Evolutionary conservation across 306 rosid genomes (phyloP).

Genomic region (Spatholobus suberectus): DNA sequence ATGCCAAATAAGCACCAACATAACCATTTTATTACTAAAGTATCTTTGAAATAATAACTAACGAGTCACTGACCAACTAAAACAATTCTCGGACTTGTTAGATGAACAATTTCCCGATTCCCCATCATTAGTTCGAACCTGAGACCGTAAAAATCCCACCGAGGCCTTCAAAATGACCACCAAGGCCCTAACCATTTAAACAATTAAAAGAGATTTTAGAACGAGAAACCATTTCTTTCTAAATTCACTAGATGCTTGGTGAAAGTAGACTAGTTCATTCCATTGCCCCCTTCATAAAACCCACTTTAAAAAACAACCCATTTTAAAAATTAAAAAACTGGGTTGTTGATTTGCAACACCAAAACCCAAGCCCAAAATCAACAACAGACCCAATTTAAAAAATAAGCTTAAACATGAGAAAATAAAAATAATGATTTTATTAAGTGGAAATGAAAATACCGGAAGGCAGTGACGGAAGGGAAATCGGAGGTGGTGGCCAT

Average conservation of each 20-base stretch:
- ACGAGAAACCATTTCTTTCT: neutral
- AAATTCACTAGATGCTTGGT: neutral
- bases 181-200: neutral
- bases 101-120: neutral
- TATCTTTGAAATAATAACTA: neutral
- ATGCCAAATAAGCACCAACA: neutral
- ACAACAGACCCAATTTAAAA: no score
- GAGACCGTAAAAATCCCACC: neutral
- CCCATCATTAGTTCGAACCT: neutral
- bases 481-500: slow-evolving; percentile 58
- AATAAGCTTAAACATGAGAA: neutral
- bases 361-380: no score
- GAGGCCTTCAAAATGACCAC: neutral
- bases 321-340: no score
- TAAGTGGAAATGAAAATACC: slow-evolving; percentile 27
- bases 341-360: no score
- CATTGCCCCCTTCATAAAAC: no score
- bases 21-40: neutral
- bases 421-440: neutral
- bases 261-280: neutral
- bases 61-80: neutral
- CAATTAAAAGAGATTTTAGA: neutral
- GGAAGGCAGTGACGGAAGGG: slow-evolving; percentile 62
- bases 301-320: no score
- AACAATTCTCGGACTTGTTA: neutral